These are phyloP conservation scores for Apiospora rasikravindrae DNA, from an alignment of 2,329 filamentous ascomycete species.

Conservation along the genomic window DNA sequence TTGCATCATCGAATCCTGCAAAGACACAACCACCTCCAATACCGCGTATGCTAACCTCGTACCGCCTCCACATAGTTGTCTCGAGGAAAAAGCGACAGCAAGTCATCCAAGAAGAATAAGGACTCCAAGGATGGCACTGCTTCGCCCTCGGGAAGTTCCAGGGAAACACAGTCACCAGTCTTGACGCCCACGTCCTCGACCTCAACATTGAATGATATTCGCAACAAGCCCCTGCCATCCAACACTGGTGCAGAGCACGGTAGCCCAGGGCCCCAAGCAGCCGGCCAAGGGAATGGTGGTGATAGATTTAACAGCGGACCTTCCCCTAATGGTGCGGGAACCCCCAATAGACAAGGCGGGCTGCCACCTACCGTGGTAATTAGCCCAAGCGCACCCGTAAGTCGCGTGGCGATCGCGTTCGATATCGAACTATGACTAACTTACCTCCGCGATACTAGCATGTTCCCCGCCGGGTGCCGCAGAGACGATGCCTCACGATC, in stretches of 20 bases:
- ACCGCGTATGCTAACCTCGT: constrained; percentile 49
- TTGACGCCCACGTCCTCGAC: constrained; percentile 88
- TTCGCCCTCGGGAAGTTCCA: constrained; percentile 67
- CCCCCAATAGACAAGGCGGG: constrained; percentile 66
- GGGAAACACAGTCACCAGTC: constrained; percentile 65
- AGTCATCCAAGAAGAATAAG: constrained; percentile 80
- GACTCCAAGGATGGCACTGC: constrained; percentile 77
- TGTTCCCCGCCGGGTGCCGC: constrained; percentile 86
- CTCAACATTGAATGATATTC: constrained; percentile 82
- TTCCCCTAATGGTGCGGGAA: constrained; percentile 59
- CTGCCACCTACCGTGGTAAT: constrained; percentile 90
- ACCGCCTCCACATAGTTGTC: constrained; percentile 76
- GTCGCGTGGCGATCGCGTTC: constrained; percentile 41
- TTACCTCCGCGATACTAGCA: constrained; percentile 61
- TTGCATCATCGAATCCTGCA: constrained; percentile 11
- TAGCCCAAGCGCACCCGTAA: constrained; percentile 90
- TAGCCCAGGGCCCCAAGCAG: constrained; percentile 44
- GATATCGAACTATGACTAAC: constrained; percentile 29
- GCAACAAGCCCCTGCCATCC: constrained; percentile 78
- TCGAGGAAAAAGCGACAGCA: constrained; percentile 84
- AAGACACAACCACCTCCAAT: not conserved
- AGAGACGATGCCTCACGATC: constrained; percentile 97
- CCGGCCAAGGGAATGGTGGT: constrained; percentile 36
- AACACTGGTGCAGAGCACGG: constrained; percentile 52
- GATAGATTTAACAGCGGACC: constrained; percentile 42